Percentiles rank a stretch among this genome's conserved stretches.
These are phyloP conservation scores for Coniochaeta hoffmannii DNA, from an alignment of 2,329 filamentous ascomycete genomes.

Conservation along the genomic window DNA sequence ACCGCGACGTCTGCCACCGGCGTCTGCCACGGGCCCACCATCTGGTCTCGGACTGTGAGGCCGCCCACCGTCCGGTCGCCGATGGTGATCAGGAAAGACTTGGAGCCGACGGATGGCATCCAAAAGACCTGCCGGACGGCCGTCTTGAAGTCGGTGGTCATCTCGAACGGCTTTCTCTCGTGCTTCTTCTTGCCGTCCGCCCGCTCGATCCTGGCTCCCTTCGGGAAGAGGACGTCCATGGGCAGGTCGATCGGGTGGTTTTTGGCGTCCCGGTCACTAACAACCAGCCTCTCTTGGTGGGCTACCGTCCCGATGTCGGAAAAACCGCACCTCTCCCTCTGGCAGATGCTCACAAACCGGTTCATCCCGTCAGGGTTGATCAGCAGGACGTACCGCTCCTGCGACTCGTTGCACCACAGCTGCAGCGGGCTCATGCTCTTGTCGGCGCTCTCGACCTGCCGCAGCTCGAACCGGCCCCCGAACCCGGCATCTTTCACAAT, in stretches of 20 bases:
- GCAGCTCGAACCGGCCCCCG: slow-evolving; percentile 88
- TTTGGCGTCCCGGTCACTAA: slow-evolving; percentile 73
- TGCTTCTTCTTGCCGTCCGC: slow-evolving; percentile 64
- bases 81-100: slow-evolving; percentile 95
- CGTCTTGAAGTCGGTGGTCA: slow-evolving; percentile 47
- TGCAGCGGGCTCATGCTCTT: slow-evolving; percentile 89
- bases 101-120: slow-evolving; percentile 88
- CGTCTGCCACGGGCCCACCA: slow-evolving; percentile 94
- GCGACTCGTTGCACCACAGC: slow-evolving; percentile 96
- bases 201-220: slow-evolving; percentile 73
- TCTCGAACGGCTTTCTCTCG: slow-evolving; percentile 55
- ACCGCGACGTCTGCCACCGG: slow-evolving; percentile 93
- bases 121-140: slow-evolving; percentile 76
- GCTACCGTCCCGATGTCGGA: slow-evolving; percentile 81
- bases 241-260: slow-evolving; percentile 81
- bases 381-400: slow-evolving; percentile 91
- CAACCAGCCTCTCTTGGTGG: slow-evolving; percentile 59
- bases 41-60: slow-evolving; percentile 81
- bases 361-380: slow-evolving; percentile 77
- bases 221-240: slow-evolving; percentile 82
- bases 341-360: slow-evolving; percentile 60
- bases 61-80: slow-evolving; percentile 89
- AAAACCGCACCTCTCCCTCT: slow-evolving; percentile 84
- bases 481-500: slow-evolving; percentile 87
- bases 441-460: slow-evolving; percentile 87